Conservation (phyloP, 768 basidiomycete species). For the Psilocybe azurescens region DNA sequence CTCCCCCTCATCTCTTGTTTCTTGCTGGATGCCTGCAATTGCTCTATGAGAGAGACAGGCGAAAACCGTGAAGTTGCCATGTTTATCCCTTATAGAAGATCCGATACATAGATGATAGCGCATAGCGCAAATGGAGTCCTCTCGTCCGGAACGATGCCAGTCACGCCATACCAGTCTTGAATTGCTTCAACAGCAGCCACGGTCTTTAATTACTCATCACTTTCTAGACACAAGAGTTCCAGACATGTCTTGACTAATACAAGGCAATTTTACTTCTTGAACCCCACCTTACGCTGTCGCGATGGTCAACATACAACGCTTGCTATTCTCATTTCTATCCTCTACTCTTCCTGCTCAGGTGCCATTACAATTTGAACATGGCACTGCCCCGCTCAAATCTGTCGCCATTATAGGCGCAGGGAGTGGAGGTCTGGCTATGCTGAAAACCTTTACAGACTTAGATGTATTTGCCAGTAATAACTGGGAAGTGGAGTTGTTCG, state of each 20-base stretch:
- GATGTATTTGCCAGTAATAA: slow-evolving; percentile 38
- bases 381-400: slow-evolving; percentile 37
- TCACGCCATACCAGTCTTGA: slow-evolving; percentile 11
- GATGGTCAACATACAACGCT: slow-evolving; percentile 33
- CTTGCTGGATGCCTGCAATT: background rate
- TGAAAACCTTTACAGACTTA: slow-evolving; percentile 56
- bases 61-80: background rate
- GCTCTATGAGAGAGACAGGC: background rate
- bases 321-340: slow-evolving; percentile 19
- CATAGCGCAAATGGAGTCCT: background rate
- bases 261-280: background rate
- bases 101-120: background rate
- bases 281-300: slow-evolving; percentile 1
- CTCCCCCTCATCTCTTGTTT: background rate
- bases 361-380: slow-evolving; percentile 16
- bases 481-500: slow-evolving; percentile 59
- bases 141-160: slow-evolving; percentile 11
- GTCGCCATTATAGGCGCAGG: slow-evolving; percentile 65
- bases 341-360: slow-evolving; percentile 22
- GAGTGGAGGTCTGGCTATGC: slow-evolving; percentile 57
- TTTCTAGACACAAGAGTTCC: background rate
- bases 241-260: slow-evolving; percentile 7
- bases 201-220: slow-evolving; percentile 11
- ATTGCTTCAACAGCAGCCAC: slow-evolving; percentile 24
- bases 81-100: background rate